Percentiles rank a stretch among this genome's conserved stretches.
Evolutionary conservation across 371 early-diverging fungal species (phyloP).

Genomic region (Mortierella sp.): DNA sequence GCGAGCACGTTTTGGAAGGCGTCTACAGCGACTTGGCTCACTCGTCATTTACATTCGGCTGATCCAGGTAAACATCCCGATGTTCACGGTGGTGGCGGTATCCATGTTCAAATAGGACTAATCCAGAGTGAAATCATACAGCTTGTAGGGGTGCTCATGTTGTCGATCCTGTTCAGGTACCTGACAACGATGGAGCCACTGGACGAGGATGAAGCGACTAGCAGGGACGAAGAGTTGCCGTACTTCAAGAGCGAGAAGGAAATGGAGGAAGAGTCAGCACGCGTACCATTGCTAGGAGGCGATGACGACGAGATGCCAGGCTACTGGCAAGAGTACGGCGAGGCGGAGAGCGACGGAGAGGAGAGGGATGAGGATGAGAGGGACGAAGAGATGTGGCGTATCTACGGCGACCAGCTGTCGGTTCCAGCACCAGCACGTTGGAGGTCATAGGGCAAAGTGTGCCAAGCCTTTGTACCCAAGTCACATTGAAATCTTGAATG

Average conservation of each 20-base stretch:
- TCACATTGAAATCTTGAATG: no score
- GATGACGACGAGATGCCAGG: constrained; percentile 19
- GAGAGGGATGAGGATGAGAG: constrained; percentile 12
- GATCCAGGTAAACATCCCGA: constrained; percentile 28
- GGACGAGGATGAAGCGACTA: constrained; percentile 9
- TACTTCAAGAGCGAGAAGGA: constrained; percentile 43
- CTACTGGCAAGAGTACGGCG: constrained; percentile 10
- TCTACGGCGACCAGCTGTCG: no score
- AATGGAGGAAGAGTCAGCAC: constrained; percentile 31
- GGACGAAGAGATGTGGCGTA: no score
- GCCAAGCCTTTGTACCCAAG: no score
- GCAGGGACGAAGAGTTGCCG: constrained; percentile 19
- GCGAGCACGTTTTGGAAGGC: constrained; percentile 25
- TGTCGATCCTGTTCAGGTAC: constrained; percentile 38
- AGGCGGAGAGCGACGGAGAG: constrained; percentile 1
- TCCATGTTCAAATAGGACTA: no score
- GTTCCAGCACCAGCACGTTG: no score
- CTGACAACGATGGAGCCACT: constrained; percentile 15
- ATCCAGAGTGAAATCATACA: no score
- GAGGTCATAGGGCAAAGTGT: no score
- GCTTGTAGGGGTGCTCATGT: no score
- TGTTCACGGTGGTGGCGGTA: no score
- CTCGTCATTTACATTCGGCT: constrained; percentile 34
- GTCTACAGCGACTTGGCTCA: constrained; percentile 28
- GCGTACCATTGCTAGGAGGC: constrained; percentile 21